Evolutionary conservation across 1,284 basidiomycete genomes (phyloP).

Genomic region (Phellopilus nigrolimitatus): DNA sequence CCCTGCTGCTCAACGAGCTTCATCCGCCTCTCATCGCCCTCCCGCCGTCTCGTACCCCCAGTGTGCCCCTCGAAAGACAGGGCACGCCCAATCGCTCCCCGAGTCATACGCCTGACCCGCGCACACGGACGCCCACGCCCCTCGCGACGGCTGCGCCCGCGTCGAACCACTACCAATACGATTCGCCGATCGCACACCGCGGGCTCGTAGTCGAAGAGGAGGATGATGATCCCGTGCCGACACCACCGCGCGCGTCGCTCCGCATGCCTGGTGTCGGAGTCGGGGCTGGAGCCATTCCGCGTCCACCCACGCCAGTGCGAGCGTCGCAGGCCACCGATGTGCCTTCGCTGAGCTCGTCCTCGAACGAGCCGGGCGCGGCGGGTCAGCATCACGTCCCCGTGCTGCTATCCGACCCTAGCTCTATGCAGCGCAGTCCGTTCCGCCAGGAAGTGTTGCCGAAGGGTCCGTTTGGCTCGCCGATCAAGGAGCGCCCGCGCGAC

Average conservation of each 20-base stretch:
- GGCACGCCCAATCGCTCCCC: not conserved
- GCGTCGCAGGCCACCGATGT: too few relatives aligned
- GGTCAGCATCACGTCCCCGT: too few relatives aligned
- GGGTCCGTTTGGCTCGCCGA: slow-evolving; percentile 68
- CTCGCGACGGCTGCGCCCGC: not conserved
- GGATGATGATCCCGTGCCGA: slow-evolving; percentile 45
- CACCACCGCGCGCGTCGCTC: slow-evolving; percentile 24
- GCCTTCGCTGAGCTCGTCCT: too few relatives aligned
- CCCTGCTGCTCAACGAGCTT: slow-evolving; percentile 31
- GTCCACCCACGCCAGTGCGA: too few relatives aligned
- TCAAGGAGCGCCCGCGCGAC: slow-evolving; percentile 42
- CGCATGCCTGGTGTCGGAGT: slow-evolving; percentile 30
- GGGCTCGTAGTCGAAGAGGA: slow-evolving; percentile 71
- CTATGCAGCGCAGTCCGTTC: slow-evolving; percentile 40
- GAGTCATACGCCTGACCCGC: slow-evolving; percentile 10
- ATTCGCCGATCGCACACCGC: slow-evolving; percentile 45
- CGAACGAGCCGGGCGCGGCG: too few relatives aligned
- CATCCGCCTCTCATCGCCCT: slow-evolving; percentile 14
- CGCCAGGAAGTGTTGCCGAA: slow-evolving; percentile 54
- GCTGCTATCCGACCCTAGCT: slow-evolving; percentile 36
- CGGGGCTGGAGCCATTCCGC: too few relatives aligned
- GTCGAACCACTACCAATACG: slow-evolving; percentile 31
- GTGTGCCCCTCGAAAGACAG: slow-evolving; percentile 17
- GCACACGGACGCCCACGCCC: slow-evolving; percentile 4
- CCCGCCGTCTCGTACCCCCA: slow-evolving; percentile 15